A percentile compares a stretch with the other conserved stretches of the same genome.
Conservation (phyloP, 495 filamentous ascomycete species). For the Aspergillus egyptiacus region DNA sequence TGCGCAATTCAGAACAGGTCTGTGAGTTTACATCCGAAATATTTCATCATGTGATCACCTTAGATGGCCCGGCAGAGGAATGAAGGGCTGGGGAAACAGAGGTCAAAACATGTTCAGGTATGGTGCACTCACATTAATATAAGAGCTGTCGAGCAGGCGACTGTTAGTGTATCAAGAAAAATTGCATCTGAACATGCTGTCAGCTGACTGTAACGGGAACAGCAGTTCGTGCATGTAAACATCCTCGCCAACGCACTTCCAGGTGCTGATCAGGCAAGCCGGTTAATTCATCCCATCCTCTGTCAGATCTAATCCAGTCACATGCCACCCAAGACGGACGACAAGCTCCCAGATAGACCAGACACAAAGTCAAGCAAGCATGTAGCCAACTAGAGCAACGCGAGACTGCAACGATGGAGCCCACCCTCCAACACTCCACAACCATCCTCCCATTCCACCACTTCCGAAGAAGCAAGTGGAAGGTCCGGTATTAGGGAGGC, state of each 20-base stretch:
- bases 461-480: constrained; percentile 13
- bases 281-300: constrained; percentile 57
- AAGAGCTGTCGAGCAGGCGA: not conserved
- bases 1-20: constrained; percentile 71
- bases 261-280: constrained; percentile 54
- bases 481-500: constrained; percentile 61
- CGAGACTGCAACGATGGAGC: constrained; percentile 23
- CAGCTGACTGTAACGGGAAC: not conserved
- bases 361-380: constrained; percentile 47
- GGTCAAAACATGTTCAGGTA: not conserved
- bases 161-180: not conserved
- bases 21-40: constrained; percentile 54
- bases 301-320: constrained; percentile 38
- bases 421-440: constrained; percentile 64
- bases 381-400: constrained; percentile 26
- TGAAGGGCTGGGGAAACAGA: not conserved
- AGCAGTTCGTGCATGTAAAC: not conserved
- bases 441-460: constrained; percentile 62
- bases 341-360: constrained; percentile 25
- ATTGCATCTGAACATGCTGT: constrained; percentile 4
- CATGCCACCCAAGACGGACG: constrained; percentile 53
- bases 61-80: not conserved
- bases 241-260: constrained; percentile 11
- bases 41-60: constrained; percentile 54
- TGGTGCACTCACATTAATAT: not conserved